Evolutionary conservation across 805 yeast genomes (phyloP), one percentile per base, ranked within the genome.

Genomic region (Saturnispora zaruensis): DNA sequence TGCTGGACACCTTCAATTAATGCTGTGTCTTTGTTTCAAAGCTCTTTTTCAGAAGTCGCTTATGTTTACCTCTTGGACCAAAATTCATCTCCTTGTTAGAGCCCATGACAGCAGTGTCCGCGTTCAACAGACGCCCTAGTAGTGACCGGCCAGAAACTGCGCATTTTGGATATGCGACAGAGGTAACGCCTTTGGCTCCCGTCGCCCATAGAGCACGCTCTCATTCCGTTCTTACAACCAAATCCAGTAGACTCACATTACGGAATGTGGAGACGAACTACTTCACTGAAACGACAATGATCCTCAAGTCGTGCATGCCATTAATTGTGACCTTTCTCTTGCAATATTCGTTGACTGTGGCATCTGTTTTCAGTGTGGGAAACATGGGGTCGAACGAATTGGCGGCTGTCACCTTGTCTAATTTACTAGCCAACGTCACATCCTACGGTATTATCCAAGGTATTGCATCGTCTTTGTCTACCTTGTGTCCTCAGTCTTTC

Each of bases 401-500:
- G 50, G 82, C 81, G 3, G 82, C 82, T 0, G 82, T 78, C 11
- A 73, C 79, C 1, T 69, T 78, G 68, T 79, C 81, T 3, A 72
- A 79, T 11, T 71, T 78, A 72, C 68, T 79, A 8, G 79, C 79
- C 6, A 77, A 75, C 52, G 76, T 78, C 37, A 72, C 81, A 1
- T 76, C 78, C 1, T 76, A 75, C 56, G 77, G 80, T 3, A 70
- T 78, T 13, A 76, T 78, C 41, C 80, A 76, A 56, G 83, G 83
- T 46, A 70, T 77, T 14, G 76, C 82, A 0, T 76, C 83, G 0
- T 74, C 79, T 1, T 66, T 78, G 52, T 81, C 79, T 49, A 78
- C 83, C 0, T 67, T 77, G 49, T 77, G 81, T 56, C 81, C 83
- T 1, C 83, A 78, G 59, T 81, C 82, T 4, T 78, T 71, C 60